Evolutionary conservation across 2,329 filamentous ascomycete genomes (phyloP).

Genomic region (Aquanectria penicillioides): DNA sequence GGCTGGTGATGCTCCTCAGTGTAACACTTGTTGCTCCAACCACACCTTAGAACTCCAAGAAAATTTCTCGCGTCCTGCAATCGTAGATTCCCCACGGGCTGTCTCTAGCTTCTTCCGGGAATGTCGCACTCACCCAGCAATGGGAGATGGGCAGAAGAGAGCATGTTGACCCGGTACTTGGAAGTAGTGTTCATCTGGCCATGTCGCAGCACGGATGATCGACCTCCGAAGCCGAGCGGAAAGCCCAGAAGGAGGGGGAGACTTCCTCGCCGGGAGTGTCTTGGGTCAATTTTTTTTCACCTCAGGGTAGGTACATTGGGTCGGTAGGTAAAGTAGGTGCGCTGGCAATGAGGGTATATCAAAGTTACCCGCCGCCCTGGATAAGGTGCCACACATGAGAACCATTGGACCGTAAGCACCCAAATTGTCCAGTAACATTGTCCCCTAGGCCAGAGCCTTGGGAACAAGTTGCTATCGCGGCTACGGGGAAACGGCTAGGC

Average conservation of each 20-base stretch:
- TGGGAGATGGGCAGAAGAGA: too few species aligned
- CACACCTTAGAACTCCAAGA: too few species aligned
- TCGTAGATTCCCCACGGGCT: too few species aligned
- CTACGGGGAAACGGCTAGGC: constrained; percentile 3
- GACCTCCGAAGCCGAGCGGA: neutral
- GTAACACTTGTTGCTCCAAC: too few species aligned
- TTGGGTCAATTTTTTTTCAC: neutral
- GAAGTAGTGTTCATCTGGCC: neutral
- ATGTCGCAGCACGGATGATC: constrained; percentile 5
- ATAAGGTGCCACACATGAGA: neutral
- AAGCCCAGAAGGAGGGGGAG: neutral
- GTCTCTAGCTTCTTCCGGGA: too few species aligned
- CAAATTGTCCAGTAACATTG: neutral
- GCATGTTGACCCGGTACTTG: neutral
- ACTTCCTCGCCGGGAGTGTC: neutral
- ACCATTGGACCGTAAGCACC: neutral
- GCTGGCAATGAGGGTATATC: neutral
- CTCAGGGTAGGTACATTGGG: neutral
- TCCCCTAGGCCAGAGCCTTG: neutral
- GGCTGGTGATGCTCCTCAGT: too few species aligned
- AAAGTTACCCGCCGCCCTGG: neutral
- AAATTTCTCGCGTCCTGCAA: too few species aligned
- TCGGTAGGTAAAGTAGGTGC: too few species aligned
- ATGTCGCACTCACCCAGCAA: too few species aligned
- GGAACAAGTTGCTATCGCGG: neutral